Evolutionary conservation across 108 stramenopile genomes (phyloP).

Genomic region (Halocafeteria seosinensis): DNA sequence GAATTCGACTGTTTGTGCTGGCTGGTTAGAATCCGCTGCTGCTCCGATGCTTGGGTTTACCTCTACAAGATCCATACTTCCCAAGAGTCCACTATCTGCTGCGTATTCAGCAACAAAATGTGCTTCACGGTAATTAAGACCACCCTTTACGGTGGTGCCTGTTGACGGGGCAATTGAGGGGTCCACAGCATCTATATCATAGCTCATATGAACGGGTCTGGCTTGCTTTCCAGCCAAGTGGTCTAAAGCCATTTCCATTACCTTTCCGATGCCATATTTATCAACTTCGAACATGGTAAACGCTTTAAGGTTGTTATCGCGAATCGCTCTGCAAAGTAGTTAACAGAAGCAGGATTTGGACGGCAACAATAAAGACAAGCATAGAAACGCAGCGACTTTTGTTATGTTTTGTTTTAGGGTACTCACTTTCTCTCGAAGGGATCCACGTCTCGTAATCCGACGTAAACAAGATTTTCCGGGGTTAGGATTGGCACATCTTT

Average conservation of each 20-base stretch:
- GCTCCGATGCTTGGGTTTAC: slow-evolving; percentile 63
- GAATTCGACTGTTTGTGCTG: slow-evolving; percentile 56
- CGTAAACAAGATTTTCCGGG: slow-evolving; percentile 62
- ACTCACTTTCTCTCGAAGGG: slow-evolving; percentile 54
- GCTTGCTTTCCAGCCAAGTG: slow-evolving; percentile 50
- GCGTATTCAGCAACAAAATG: slow-evolving; percentile 79
- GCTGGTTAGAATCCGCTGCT: slow-evolving; percentile 52
- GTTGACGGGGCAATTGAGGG: slow-evolving; percentile 86
- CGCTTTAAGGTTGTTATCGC: slow-evolving; percentile 53
- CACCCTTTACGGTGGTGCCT: slow-evolving; percentile 87
- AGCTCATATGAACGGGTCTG: slow-evolving; percentile 37
- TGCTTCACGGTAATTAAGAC: slow-evolving; percentile 88
- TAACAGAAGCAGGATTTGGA: too few species aligned
- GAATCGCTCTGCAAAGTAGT: too few species aligned
- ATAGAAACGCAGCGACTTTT: too few species aligned
- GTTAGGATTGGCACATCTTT: slow-evolving; percentile 10
- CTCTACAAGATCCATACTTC: slow-evolving; percentile 92
- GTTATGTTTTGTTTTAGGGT: too few species aligned
- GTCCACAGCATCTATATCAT: slow-evolving; percentile 95
- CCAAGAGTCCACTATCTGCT: slow-evolving; percentile 60
- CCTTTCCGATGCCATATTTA: slow-evolving; percentile 65
- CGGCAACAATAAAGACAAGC: too few species aligned
- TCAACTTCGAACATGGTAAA: slow-evolving; percentile 92
- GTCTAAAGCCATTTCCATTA: slow-evolving; percentile 74
- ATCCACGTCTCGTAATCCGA: slow-evolving; percentile 89